A percentile compares a stretch with the other conserved stretches of the same genome.
phyloP scores from a whole-genome alignment of 2,329 filamentous ascomycete species.

The Achaetomium macrosporum region DNA sequence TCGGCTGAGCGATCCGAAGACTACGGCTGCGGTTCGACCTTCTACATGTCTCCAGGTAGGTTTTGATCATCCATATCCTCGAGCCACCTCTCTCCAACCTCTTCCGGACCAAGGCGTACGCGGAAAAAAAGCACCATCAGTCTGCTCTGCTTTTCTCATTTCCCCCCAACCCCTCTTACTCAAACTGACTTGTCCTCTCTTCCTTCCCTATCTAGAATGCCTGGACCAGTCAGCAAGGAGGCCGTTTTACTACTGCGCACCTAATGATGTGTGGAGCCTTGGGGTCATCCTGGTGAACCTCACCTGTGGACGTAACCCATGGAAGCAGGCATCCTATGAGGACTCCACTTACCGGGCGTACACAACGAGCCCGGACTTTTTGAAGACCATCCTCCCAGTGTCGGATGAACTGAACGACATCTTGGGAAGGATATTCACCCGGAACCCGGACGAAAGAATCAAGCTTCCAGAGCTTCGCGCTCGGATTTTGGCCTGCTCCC shows the following conservation, averaged over 20 bases:
- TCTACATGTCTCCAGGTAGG: conserved; percentile 99
- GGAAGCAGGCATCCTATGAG: conserved; percentile 91
- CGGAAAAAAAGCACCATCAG: background rate
- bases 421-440: conserved; percentile 79
- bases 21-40: conserved; percentile 96
- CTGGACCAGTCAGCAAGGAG: conserved; percentile 68
- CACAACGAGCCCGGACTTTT: conserved; percentile 75
- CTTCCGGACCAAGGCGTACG: background rate
- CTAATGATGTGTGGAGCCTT: conserved; percentile 97
- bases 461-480: conserved; percentile 72
- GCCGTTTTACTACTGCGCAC: conserved; percentile 80
- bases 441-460: conserved; percentile 76
- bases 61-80: conserved; percentile 23
- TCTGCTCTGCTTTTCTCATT: conserved; percentile 10
- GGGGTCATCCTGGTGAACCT: conserved; percentile 97
- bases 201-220: conserved; percentile 61
- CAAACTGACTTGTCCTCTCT: conserved; percentile 27
- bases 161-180: conserved; percentile 3
- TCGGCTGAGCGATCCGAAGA: conserved; percentile 78
- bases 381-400: conserved; percentile 87
- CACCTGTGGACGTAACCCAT: conserved; percentile 95
- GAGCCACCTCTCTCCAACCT: conserved; percentile 5
- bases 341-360: conserved; percentile 94
- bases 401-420: conserved; percentile 87
- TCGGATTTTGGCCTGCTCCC: conserved; percentile 68